Evolutionary conservation across 1,284 basidiomycete species (phyloP).

Genomic region (Malassezia dermatis): DNA sequence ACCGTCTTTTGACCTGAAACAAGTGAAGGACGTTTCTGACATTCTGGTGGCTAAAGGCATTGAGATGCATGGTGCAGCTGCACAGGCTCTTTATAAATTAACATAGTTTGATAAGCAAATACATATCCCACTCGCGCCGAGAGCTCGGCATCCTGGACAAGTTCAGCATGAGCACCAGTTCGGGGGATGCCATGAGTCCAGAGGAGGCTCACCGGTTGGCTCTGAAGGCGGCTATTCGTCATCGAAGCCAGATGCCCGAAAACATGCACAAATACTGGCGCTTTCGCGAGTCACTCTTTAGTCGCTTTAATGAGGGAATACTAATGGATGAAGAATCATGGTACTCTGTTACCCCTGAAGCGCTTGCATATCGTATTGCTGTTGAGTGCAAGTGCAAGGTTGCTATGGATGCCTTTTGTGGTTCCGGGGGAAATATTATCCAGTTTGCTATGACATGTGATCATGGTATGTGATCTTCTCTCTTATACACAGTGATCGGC

Average conservation of each 20-base stretch:
- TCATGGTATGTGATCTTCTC: slow-evolving; percentile 46
- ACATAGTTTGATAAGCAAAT: background rate
- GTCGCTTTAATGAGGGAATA: slow-evolving; percentile 29
- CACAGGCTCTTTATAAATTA: slow-evolving; percentile 6
- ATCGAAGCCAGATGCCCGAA: slow-evolving; percentile 11
- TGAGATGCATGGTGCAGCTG: slow-evolving; percentile 4
- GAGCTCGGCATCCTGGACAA: background rate
- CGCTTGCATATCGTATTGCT: slow-evolving; percentile 80
- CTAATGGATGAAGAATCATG: slow-evolving; percentile 74
- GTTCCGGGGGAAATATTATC: slow-evolving; percentile 93
- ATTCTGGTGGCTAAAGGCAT: background rate
- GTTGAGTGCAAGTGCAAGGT: slow-evolving; percentile 58
- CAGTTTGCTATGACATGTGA: slow-evolving; percentile 92
- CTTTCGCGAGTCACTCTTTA: slow-evolving; percentile 29
- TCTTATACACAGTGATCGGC: slow-evolving; percentile 63
- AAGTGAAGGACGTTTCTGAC: slow-evolving; percentile 1
- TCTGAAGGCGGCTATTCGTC: background rate
- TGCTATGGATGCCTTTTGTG: slow-evolving; percentile 86
- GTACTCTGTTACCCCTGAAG: slow-evolving; percentile 93
- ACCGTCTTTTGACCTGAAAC: background rate
- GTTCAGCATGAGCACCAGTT: background rate
- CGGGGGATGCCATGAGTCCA: background rate
- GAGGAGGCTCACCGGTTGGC: background rate
- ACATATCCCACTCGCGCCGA: background rate
- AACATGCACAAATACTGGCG: slow-evolving; percentile 29